These are phyloP conservation scores for Isochrysis galbana DNA, from an alignment of 78 protist genomes.

Conservation along the genomic window DNA sequence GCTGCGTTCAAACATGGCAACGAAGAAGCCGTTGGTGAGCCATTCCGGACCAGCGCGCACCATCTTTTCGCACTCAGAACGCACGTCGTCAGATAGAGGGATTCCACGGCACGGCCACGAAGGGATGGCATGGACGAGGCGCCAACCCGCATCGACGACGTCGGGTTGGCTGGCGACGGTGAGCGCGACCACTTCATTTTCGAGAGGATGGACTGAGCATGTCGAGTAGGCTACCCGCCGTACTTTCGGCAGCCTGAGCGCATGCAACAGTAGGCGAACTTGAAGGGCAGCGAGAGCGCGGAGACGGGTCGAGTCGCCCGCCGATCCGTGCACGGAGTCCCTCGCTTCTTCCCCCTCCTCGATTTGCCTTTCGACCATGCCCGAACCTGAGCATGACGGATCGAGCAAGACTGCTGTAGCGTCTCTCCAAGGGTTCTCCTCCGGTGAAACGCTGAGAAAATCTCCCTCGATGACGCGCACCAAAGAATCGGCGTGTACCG, in stretches of 20 bases:
- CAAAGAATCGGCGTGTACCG: background rate
- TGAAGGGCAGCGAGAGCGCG: constrained; percentile 19
- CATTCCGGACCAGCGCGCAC: constrained; percentile 11
- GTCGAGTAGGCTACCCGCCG: constrained; percentile 61
- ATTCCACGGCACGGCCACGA: constrained; percentile 38
- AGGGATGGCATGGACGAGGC: constrained; percentile 17
- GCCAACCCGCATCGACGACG: background rate
- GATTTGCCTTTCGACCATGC: background rate
- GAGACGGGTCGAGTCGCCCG: background rate
- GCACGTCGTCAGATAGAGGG: background rate
- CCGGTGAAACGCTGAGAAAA: background rate
- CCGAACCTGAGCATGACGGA: constrained; percentile 62
- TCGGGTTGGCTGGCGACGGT: background rate
- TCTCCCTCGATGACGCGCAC: background rate
- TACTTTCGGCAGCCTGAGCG: constrained; percentile 46
- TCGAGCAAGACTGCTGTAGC: constrained; percentile 41
- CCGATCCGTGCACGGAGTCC: background rate
- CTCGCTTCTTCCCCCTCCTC: background rate
- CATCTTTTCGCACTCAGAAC: too few species aligned
- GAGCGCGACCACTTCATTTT: constrained; percentile 67
- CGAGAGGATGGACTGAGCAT: constrained; percentile 56
- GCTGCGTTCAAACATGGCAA: constrained; percentile 50
- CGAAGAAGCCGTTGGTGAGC: constrained; percentile 58
- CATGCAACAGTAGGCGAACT: constrained; percentile 27
- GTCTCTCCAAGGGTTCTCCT: background rate